A percentile compares a stretch with the other conserved stretches of the same genome.
Conservation (phyloP, 441 rosid species). For the Gossypium gossypioides region DNA sequence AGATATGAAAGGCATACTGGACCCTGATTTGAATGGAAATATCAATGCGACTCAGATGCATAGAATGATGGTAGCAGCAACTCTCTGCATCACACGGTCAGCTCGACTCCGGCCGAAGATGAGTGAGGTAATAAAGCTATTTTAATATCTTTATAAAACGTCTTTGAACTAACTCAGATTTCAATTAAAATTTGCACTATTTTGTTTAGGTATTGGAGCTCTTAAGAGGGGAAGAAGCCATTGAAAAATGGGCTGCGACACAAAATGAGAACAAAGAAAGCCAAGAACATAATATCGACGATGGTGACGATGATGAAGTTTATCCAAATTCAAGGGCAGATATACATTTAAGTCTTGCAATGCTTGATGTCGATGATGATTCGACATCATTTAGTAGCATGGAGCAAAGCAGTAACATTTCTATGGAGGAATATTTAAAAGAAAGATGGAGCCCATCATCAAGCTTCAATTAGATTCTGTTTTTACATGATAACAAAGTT, state of each 20-base stretch:
- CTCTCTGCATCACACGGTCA: constrained; percentile 38
- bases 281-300: constrained; percentile 34
- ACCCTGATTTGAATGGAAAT: constrained; percentile 38
- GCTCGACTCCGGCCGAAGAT: constrained; percentile 45
- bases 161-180: not conserved
- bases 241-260: constrained; percentile 22
- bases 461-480: constrained; percentile 36
- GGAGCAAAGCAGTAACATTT: no score
- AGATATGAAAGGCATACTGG: constrained; percentile 42
- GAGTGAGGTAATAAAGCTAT: constrained; percentile 40
- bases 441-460: constrained; percentile 10
- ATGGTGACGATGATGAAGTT: constrained; percentile 20
- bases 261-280: constrained; percentile 22
- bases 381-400: no score
- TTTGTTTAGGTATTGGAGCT: constrained; percentile 46
- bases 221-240: constrained; percentile 39
- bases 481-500: not conserved
- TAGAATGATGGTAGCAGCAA: constrained; percentile 63
- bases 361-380: constrained; percentile 22
- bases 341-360: constrained; percentile 48
- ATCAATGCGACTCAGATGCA: constrained; percentile 47
- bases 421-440: no score
- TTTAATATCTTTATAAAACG: not conserved
- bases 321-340: constrained; percentile 55
- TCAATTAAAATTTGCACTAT: not conserved